A percentile compares a stretch with the other conserved stretches of the same genome.
Evolutionary conservation across 345 rosid species (phyloP).

Genomic region (Sisymbrium irio): DNA sequence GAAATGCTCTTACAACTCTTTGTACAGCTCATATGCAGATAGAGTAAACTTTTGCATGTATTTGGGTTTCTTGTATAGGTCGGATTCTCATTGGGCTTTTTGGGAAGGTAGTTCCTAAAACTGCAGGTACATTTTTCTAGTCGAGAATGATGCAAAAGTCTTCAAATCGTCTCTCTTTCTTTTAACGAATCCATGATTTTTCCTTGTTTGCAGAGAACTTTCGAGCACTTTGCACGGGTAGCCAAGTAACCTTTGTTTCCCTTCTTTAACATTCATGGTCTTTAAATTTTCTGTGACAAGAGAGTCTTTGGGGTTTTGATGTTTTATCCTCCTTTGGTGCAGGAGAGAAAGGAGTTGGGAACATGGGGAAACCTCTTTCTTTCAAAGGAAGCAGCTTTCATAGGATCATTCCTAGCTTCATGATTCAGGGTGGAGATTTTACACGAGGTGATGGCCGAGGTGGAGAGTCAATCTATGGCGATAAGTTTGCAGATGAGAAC

Average conservation of each 20-base stretch:
- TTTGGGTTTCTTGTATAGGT: constrained; percentile 45
- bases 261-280: not conserved
- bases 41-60: constrained; percentile 12
- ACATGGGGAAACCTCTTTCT: constrained; percentile 71
- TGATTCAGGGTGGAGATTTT: constrained; percentile 99
- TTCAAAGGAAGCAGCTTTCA: constrained; percentile 82
- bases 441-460: constrained; percentile 92
- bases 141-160: not conserved
- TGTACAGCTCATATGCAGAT: not conserved
- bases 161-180: not conserved
- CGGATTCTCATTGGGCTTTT: constrained; percentile 80
- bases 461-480: constrained; percentile 91
- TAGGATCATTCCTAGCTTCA: constrained; percentile 87
- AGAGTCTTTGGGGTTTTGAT: constrained; percentile 6
- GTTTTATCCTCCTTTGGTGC: constrained; percentile 11
- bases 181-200: constrained; percentile 16
- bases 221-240: constrained; percentile 97
- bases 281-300: not conserved
- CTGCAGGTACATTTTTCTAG: constrained; percentile 50
- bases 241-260: constrained; percentile 52
- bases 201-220: constrained; percentile 69
- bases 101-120: constrained; percentile 89
- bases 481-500: constrained; percentile 83
- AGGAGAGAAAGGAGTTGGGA: constrained; percentile 94
- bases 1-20: not conserved